Percentiles rank a stretch among this genome's conserved stretches.
These are phyloP conservation scores for Backusella tuberculispora DNA, from an alignment of 192 early-diverging fungal species.

Conservation along the genomic window DNA sequence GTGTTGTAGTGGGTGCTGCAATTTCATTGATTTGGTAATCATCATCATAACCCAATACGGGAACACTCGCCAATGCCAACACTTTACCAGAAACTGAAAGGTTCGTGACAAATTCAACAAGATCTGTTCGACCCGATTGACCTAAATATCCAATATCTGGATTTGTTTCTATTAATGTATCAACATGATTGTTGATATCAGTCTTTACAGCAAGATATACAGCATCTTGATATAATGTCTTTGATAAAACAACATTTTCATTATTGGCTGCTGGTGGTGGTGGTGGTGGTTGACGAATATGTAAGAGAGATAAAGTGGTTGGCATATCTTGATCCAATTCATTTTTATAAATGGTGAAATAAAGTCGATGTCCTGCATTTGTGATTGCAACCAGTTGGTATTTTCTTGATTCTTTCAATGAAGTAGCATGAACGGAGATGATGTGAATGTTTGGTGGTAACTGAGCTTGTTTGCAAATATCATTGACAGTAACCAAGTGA, in stretches of 20 bases:
- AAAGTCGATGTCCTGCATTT: slow-evolving; percentile 72
- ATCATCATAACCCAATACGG: slow-evolving; percentile 19
- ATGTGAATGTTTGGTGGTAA: slow-evolving; percentile 59
- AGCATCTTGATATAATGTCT: slow-evolving; percentile 69
- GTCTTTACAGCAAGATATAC: slow-evolving; percentile 57
- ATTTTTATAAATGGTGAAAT: slow-evolving; percentile 60
- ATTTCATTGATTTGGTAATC: slow-evolving; percentile 64
- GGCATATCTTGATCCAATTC: slow-evolving; percentile 46
- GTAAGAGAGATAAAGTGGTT: slow-evolving; percentile 60
- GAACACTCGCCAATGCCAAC: slow-evolving; percentile 76
- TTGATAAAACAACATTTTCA: neutral
- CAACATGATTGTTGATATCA: neutral
- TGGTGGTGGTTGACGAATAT: slow-evolving; percentile 71
- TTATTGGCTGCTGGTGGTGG: slow-evolving; percentile 58
- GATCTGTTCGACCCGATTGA: slow-evolving; percentile 21
- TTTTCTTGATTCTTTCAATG: slow-evolving; percentile 62
- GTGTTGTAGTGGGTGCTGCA: slow-evolving; percentile 56
- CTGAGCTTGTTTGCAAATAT: slow-evolving; percentile 44
- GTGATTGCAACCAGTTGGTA: slow-evolving; percentile 79
- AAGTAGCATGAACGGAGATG: slow-evolving; percentile 72
- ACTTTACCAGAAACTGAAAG: slow-evolving; percentile 78
- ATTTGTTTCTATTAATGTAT: slow-evolving; percentile 27
- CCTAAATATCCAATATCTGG: slow-evolving; percentile 68
- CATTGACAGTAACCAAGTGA: neutral
- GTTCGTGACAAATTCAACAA: slow-evolving; percentile 54